Percentiles rank a stretch among this genome's conserved stretches.
Conservation (phyloP, 2,329 filamentous ascomycete species). For the Peltaster fructicola region DNA sequence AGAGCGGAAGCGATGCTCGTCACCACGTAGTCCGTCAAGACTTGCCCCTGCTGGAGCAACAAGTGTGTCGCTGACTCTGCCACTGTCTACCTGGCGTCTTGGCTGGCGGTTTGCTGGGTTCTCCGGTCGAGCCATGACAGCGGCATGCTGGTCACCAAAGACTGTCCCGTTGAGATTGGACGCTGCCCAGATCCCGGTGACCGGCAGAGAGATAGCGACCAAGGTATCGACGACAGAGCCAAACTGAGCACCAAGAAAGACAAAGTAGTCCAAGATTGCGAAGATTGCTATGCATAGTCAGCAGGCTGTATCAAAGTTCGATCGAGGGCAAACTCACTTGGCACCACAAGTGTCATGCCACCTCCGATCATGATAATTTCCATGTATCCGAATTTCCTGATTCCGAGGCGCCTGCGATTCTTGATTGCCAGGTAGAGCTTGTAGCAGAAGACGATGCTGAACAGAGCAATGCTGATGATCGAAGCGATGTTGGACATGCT, state of each 20-base stretch:
- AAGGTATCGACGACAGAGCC: constrained; percentile 38
- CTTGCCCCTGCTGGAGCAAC: too few species aligned
- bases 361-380: constrained; percentile 51
- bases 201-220: constrained; percentile 44
- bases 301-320: constrained; percentile 4
- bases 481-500: constrained; percentile 30
- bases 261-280: constrained; percentile 37
- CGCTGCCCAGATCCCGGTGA: constrained; percentile 49
- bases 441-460: constrained; percentile 41
- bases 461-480: constrained; percentile 42
- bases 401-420: constrained; percentile 37
- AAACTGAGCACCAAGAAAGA: constrained; percentile 32
- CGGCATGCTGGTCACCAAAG: too few species aligned
- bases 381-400: constrained; percentile 45
- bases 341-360: constrained; percentile 47
- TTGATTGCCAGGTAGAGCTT: constrained; percentile 43
- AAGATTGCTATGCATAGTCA: constrained; percentile 35
- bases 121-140: too few species aligned
- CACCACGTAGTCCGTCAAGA: too few species aligned
- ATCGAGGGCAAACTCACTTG: constrained; percentile 33
- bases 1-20: too few species aligned
- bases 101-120: too few species aligned
- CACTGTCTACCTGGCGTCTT: too few species aligned
- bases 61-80: too few species aligned
- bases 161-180: constrained; percentile 18